phyloP scores from a whole-genome alignment of 768 basidiomycete species.

The Pisolithus sp. region DNA sequence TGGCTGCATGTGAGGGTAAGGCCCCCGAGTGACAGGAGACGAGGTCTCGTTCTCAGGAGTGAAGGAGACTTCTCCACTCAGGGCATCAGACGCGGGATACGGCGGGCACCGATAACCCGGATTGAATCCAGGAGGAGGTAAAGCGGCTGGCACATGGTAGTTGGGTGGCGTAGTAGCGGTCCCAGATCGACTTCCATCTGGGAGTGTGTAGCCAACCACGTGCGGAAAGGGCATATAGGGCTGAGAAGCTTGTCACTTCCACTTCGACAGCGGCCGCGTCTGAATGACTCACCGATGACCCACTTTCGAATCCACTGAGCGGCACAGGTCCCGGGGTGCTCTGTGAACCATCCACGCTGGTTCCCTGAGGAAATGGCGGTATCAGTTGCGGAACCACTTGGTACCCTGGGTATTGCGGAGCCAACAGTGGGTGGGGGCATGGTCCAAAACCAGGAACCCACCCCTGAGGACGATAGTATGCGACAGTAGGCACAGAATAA shows the following conservation, averaged over 20 bases:
- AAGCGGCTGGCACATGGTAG: conserved; percentile 41
- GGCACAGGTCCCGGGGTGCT: conserved; percentile 19
- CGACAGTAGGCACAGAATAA: conserved; percentile 36
- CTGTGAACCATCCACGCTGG: conserved; percentile 33
- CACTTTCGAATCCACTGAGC: conserved; percentile 32
- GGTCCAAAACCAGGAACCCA: conserved; percentile 52
- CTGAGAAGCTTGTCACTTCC: conserved; percentile 23
- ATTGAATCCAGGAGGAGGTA: conserved; percentile 62
- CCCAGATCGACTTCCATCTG: conserved; percentile 17
- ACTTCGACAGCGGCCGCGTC: neutral
- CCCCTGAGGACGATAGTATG: conserved; percentile 40
- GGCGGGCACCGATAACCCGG: conserved; percentile 70
- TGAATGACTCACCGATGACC: conserved; percentile 41
- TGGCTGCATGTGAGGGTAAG: conserved; percentile 27
- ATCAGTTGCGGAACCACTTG: conserved; percentile 24
- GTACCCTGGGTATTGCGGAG: conserved; percentile 40
- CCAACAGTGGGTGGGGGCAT: conserved; percentile 47
- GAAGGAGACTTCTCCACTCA: conserved; percentile 17
- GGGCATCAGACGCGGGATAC: conserved; percentile 51
- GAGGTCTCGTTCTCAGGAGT: conserved; percentile 21
- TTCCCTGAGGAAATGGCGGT: conserved; percentile 23
- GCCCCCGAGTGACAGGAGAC: conserved; percentile 28
- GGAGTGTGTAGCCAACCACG: conserved; percentile 23
- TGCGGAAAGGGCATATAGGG: conserved; percentile 47
- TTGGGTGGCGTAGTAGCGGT: conserved; percentile 8